phyloP scores from a whole-genome alignment of 129 eudicot species.

The Flaveria sonorensis region DNA sequence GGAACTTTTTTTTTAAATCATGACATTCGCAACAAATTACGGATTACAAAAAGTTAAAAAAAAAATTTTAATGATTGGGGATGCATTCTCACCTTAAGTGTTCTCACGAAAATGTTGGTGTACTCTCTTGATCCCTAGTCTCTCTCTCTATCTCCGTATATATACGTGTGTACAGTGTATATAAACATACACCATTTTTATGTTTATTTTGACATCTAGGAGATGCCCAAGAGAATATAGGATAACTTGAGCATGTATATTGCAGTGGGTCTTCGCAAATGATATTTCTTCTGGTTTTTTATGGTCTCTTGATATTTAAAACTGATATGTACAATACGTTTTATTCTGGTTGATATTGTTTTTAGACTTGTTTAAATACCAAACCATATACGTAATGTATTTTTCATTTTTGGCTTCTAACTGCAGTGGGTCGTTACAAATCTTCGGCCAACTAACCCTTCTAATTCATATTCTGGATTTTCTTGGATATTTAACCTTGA shows the following conservation, averaged over 20 bases:
- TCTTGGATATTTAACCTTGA: slow-evolving; percentile 82
- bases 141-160: background rate
- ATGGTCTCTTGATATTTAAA: slow-evolving; percentile 5
- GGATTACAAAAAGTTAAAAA: background rate
- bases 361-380: slow-evolving; percentile 7
- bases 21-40: background rate
- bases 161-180: background rate
- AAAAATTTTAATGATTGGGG: background rate
- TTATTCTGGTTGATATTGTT: slow-evolving; percentile 8
- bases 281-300: background rate
- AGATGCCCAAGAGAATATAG: background rate
- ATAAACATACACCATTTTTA: background rate
- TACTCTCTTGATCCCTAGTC: background rate
- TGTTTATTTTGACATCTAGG: background rate
- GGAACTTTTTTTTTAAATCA: background rate
- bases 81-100: background rate
- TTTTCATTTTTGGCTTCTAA: slow-evolving; percentile 12
- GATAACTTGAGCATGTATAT: background rate
- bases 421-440: slow-evolving; percentile 94
- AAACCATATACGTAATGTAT: slow-evolving; percentile 9
- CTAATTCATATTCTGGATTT: slow-evolving; percentile 60
- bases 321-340: background rate
- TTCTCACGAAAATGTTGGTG: background rate
- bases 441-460: slow-evolving; percentile 54
- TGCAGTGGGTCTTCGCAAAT: slow-evolving; percentile 4